phyloP scores from a whole-genome alignment of 192 early-diverging fungal genomes.

The Entophlyctis luteolus region DNA sequence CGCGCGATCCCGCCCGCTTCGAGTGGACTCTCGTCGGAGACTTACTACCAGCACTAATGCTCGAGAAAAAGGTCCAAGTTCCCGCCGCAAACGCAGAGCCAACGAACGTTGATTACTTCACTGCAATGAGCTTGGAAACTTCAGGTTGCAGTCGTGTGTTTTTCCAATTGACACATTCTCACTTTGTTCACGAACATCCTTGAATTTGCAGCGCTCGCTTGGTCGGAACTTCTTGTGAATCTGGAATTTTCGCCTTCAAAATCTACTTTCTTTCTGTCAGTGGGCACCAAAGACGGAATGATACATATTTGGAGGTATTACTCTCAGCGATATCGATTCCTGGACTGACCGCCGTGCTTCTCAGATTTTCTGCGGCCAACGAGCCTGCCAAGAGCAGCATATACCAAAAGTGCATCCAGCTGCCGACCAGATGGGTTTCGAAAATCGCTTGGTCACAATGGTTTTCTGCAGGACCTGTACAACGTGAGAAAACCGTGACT shows the following conservation, averaged over 20 bases:
- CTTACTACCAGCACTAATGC: not conserved
- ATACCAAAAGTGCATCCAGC: not conserved
- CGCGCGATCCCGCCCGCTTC: not conserved
- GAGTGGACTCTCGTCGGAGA: constrained; percentile 9
- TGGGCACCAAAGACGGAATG: constrained; percentile 9
- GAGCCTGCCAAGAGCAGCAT: not conserved
- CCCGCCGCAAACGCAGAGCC: not conserved
- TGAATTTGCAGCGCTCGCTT: not conserved
- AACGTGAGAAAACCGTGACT: not conserved
- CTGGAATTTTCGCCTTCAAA: not conserved
- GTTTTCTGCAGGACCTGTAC: not conserved
- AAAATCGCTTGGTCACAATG: constrained; percentile 19
- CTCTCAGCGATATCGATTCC: not conserved
- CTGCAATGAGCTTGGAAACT: not conserved
- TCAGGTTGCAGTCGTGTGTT: not conserved
- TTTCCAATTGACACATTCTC: not conserved
- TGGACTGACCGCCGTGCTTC: not conserved
- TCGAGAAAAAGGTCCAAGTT: not conserved
- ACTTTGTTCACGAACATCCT: not conserved
- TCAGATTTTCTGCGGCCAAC: not conserved
- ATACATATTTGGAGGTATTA: constrained; percentile 2
- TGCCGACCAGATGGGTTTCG: not conserved
- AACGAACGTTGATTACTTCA: not conserved
- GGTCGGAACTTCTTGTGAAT: constrained; percentile 2
- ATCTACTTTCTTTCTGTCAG: not conserved